Base-by-base conservation (phyloP, 2,329 filamentous ascomycete genomes). In the Calonectria honghensis region DNA sequence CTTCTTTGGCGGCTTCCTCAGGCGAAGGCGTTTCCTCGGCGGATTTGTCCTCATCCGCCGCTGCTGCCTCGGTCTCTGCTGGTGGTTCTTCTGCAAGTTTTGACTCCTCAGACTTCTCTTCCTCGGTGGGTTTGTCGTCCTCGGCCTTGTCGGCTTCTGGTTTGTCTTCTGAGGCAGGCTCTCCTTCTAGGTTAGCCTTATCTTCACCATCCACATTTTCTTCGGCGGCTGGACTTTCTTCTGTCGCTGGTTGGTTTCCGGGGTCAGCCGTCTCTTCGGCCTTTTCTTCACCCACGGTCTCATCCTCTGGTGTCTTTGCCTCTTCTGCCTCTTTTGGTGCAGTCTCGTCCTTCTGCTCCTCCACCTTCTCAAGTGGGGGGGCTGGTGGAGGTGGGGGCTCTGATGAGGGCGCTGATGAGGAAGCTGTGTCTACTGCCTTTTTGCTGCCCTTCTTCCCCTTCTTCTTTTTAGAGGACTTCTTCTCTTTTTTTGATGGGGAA, bases 401-500 rank as follows among this genome's bases (percentile, higher is more conserved):
- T 35, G 48, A 66, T 37, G 72, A 54, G 37, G 72, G 51, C 54
- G 76, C 65, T 35, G 48, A 66, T 37, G 72, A 54, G 37, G 72
- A 50, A 18, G 70, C 48, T 41, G 74, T 68, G 68, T 74, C 72
- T 54, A 41, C 68, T 9, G 20, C 32, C 45, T 64, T 70, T 32
- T 54, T 35, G 63, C 66, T 31, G 45, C 45, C 45, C 45, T 48
- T 48, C 45, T 48, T 48, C 45, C 24, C 24, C 45, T 48, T 61
- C 54, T 37, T 50, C 39, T 70, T 70, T 37, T 71, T 68, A 13
- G 41, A 16, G 37, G 11, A 32, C 67, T 70, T 69, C 48, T 71
- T 70, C 3, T 74, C 78, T 65, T 82, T 81, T 61, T 78, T 80
- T 37, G 73, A 74, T 14, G 73, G 37, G 66, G 66, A 24, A 61